These are phyloP conservation scores for Kockovaella imperatae DNA, from an alignment of 768 basidiomycete species.

Conservation along the genomic window DNA sequence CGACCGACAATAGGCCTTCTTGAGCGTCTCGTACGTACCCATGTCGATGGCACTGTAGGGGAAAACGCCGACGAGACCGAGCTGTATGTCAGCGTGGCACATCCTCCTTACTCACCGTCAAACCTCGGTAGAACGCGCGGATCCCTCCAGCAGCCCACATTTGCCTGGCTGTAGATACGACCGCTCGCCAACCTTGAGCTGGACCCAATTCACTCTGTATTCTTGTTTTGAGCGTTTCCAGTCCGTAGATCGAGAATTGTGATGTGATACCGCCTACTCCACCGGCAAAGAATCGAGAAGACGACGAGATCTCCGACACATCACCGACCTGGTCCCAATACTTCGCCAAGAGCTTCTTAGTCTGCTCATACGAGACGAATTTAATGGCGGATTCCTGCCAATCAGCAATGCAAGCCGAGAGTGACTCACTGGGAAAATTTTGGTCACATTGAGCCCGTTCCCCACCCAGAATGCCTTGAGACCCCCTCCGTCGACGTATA, in stretches of 20 bases:
- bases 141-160: slow-evolving; percentile 74
- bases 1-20: slow-evolving; percentile 77
- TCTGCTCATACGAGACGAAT: slow-evolving; percentile 89
- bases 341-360: slow-evolving; percentile 87
- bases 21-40: slow-evolving; percentile 85
- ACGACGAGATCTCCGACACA: slow-evolving; percentile 75
- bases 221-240: slow-evolving; percentile 97
- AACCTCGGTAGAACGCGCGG: slow-evolving; percentile 80
- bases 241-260: slow-evolving; percentile 68
- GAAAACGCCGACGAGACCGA: slow-evolving; percentile 91
- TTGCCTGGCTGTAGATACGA: slow-evolving; percentile 56
- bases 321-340: slow-evolving; percentile 90
- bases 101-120: slow-evolving; percentile 58
- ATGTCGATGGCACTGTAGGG: slow-evolving; percentile 86
- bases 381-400: slow-evolving; percentile 86
- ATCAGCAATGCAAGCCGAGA: background rate
- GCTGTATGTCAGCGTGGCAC: slow-evolving; percentile 50
- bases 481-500: slow-evolving; percentile 78
- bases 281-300: slow-evolving; percentile 87
- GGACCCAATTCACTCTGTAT: slow-evolving; percentile 77
- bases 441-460: slow-evolving; percentile 74
- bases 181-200: slow-evolving; percentile 47
- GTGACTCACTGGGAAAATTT: slow-evolving; percentile 68
- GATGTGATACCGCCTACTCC: slow-evolving; percentile 84
- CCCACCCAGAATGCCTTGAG: slow-evolving; percentile 95